These are phyloP conservation scores for Austropuccinia psidii DNA, from an alignment of 1,284 basidiomycete genomes.

Conservation along the genomic window DNA sequence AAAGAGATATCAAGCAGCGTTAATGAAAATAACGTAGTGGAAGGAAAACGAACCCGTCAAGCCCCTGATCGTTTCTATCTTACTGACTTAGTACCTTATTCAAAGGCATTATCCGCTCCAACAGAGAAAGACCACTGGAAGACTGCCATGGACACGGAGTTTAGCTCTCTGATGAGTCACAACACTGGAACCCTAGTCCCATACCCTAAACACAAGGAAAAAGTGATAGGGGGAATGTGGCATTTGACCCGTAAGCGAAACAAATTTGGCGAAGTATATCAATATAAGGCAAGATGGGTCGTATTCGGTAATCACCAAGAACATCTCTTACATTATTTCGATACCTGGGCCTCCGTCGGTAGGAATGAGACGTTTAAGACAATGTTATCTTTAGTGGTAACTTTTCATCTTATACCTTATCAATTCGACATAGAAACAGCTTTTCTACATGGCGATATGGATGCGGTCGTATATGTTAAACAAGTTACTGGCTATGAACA, in stretches of 20 bases:
- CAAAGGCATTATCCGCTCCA: no score
- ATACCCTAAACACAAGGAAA: background rate
- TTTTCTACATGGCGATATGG: no score
- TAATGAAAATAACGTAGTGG: no score
- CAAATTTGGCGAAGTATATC: background rate
- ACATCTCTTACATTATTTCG: background rate
- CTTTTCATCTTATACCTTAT: no score
- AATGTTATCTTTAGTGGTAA: no score
- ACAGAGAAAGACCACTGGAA: no score
- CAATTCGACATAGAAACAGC: background rate
- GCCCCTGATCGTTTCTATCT: no score
- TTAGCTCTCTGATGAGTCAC: background rate
- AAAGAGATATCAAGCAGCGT: no score
- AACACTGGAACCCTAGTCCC: background rate
- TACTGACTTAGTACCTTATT: no score
- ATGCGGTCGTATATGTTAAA: no score
- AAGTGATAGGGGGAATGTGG: conserved; percentile 29
- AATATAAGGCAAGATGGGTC: conserved; percentile 10
- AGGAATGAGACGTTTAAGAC: background rate
- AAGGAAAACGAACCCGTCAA: no score
- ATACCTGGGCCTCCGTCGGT: background rate
- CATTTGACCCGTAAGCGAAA: background rate
- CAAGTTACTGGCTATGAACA: no score
- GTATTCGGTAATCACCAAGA: conserved; percentile 7
- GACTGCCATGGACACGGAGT: background rate